Base-by-base conservation (phyloP, 495 filamentous ascomycete species). In the Neurospora cerealis region DNA sequence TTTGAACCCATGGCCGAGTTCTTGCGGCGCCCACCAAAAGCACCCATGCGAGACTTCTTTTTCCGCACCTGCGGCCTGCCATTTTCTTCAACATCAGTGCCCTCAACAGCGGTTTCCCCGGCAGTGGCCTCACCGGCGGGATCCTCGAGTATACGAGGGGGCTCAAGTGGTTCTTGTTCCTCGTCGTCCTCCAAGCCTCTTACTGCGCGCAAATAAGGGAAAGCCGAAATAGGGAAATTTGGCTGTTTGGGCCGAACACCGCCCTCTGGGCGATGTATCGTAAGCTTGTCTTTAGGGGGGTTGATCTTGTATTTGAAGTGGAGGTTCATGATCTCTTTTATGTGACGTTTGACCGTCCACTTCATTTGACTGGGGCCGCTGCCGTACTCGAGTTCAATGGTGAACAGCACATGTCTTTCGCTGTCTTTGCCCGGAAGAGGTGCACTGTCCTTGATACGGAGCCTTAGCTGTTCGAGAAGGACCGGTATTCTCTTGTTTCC, bases 361-460 rank as follows among this genome's bases (percentile, higher is more conserved):
- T 94, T 95, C 96, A 99, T 98, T 71, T 96, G 87, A 36, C 94
- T 97, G 72, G 95, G 89, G 4, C 96, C 96, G 78, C 91, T 98
- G 6, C 96, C 96, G 82, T 99, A 99, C 80, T 99, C 96, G 54
- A 99, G 83, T 73, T 97, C 93, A 69, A 99, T 94, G 38, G 91
- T 89, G 79, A 99, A 97, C 5, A 94, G 86, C 75, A 92, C 86
- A 82, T 98, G 96, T 24, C 94, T 87, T 80, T 95, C 93, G 74
- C 89, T 91, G 24, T 89, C 83, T 70, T 83, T 85, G 73, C 83
- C 85, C n/a, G 82, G 88, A 46, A 88, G 86, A n/a, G 88, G 88
- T 6, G 81, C 78, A 77, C 92, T 96, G 77, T 97, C 93, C 15
- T 88, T 90, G 48, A 99, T 91, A 19, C 89, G 88, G 70, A 99